Percentiles rank a stretch among this genome's conserved stretches.
These are phyloP conservation scores for Trichoderma lentiforme DNA, from an alignment of 2,329 filamentous ascomycete genomes.

Conservation along the genomic window DNA sequence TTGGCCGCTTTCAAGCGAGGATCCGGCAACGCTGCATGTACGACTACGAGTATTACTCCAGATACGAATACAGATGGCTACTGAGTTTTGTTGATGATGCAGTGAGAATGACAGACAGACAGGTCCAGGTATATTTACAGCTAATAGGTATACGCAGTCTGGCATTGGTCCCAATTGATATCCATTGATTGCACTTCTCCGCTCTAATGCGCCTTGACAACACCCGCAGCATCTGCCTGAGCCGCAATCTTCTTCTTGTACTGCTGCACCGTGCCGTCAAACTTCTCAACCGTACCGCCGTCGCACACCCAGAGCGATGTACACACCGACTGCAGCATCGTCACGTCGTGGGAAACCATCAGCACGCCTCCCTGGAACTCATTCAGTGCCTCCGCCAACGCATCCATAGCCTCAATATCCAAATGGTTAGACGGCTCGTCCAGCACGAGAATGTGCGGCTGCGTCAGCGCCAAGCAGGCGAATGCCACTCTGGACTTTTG, in stretches of 20 bases:
- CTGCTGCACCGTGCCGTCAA: constrained; percentile 87
- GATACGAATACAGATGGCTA: neutral
- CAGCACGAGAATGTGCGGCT: constrained; percentile 94
- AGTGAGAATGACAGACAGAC: neutral
- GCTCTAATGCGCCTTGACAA: constrained; percentile 65
- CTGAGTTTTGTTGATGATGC: neutral
- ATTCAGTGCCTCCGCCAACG: constrained; percentile 76
- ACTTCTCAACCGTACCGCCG: constrained; percentile 89
- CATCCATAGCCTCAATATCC: constrained; percentile 99
- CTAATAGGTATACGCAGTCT: neutral
- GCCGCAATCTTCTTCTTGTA: constrained; percentile 96
- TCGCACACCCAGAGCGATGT: constrained; percentile 96
- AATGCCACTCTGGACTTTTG: constrained; percentile 98
- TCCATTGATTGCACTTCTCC: neutral
- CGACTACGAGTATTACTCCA: neutral
- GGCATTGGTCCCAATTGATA: neutral
- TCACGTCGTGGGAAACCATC: constrained; percentile 99
- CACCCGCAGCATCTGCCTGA: constrained; percentile 83
- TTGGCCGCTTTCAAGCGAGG: neutral
- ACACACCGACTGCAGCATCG: constrained; percentile 96
- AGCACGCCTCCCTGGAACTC: constrained; percentile 91
- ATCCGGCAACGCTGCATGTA: neutral
- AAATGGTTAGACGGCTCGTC: constrained; percentile 98
- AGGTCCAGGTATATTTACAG: neutral
- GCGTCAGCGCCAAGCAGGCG: constrained; percentile 88